These are phyloP conservation scores for Grammothele lineata DNA, from an alignment of 768 basidiomycete species.

Conservation along the genomic window DNA sequence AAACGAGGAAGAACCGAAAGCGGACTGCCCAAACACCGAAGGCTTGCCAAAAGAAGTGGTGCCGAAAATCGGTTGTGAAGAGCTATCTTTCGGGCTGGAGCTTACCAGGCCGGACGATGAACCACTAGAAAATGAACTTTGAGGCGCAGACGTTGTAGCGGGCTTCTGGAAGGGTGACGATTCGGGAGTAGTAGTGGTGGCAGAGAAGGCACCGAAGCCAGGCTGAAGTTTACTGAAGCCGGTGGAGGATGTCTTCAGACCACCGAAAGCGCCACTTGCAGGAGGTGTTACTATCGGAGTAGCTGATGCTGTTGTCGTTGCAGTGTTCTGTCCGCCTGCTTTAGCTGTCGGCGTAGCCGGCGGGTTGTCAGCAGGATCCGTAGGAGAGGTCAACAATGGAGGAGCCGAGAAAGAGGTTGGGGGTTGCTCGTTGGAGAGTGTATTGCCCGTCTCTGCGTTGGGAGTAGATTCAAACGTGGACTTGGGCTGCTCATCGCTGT, in stretches of 20 bases:
- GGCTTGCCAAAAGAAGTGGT: background rate
- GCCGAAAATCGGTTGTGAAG: background rate
- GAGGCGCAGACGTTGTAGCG: background rate
- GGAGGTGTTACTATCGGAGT: too few relatives aligned
- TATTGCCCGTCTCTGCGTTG: too few relatives aligned
- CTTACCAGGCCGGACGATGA: background rate
- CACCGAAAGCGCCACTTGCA: slow-evolving; percentile 16
- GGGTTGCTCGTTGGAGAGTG: too few relatives aligned
- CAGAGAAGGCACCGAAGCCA: slow-evolving; percentile 18
- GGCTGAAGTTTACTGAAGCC: slow-evolving; percentile 13
- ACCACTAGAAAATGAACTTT: background rate
- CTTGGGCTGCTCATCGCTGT: too few relatives aligned
- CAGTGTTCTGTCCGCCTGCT: background rate
- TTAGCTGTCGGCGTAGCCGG: background rate
- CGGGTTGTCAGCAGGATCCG: too few relatives aligned
- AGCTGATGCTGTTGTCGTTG: too few relatives aligned
- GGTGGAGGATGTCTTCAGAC: slow-evolving; percentile 12
- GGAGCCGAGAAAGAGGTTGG: too few relatives aligned
- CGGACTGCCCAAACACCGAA: background rate
- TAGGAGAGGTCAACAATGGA: too few relatives aligned
- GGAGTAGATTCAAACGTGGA: too few relatives aligned
- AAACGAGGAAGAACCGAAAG: slow-evolving; percentile 16
- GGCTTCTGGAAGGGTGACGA: slow-evolving; percentile 7
- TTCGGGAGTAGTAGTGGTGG: background rate
- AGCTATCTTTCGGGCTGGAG: background rate